Percentiles rank a stretch among this genome's conserved stretches.
phyloP scores from a whole-genome alignment of 2,329 filamentous ascomycete genomes.

The Aotearoamyces nothofagi region DNA sequence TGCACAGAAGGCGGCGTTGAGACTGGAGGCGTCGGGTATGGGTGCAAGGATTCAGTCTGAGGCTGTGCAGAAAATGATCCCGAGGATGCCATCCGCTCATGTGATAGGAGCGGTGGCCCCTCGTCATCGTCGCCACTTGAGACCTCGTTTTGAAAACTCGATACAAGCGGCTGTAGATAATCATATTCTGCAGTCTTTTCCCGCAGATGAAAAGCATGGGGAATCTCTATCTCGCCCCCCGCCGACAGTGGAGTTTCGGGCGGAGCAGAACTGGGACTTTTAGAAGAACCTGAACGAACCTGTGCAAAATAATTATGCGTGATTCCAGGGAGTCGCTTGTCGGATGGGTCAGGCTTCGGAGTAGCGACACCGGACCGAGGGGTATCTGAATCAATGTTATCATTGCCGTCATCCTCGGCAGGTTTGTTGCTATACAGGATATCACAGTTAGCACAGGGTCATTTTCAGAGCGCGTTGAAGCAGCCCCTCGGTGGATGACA shows the following conservation, averaged over 20 bases:
- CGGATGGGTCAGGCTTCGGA: constrained; percentile 80
- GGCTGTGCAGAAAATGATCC: constrained; percentile 8
- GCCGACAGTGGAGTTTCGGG: constrained; percentile 14
- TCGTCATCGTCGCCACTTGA: constrained; percentile 12
- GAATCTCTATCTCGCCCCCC: constrained; percentile 9
- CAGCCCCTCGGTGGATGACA: too few relatives aligned
- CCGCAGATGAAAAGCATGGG: constrained; percentile 8
- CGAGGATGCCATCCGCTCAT: constrained; percentile 10
- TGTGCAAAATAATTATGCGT: constrained; percentile 94
- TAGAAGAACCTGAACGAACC: constrained; percentile 82
- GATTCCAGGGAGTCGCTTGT: constrained; percentile 92
- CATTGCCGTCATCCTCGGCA: constrained; percentile 52
- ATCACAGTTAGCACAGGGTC: too few relatives aligned
- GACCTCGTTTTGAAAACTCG: constrained; percentile 13
- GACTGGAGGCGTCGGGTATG: constrained; percentile 42
- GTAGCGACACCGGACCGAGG: constrained; percentile 86
- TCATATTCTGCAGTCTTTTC: constrained; percentile 11
- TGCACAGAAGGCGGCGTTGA: constrained; percentile 31
- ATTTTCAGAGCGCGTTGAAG: too few relatives aligned
- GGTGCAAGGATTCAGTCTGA: constrained; percentile 15
- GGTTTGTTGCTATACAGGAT: constrained; percentile 12
- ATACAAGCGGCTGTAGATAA: constrained; percentile 11
- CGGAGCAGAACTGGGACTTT: constrained; percentile 14
- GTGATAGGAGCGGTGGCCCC: constrained; percentile 8
- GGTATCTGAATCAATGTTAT: constrained; percentile 71